A percentile compares a stretch with the other conserved stretches of the same genome.
Evolutionary conservation across 192 early-diverging fungal species (phyloP).

Genomic region (Coemansia sp.): DNA sequence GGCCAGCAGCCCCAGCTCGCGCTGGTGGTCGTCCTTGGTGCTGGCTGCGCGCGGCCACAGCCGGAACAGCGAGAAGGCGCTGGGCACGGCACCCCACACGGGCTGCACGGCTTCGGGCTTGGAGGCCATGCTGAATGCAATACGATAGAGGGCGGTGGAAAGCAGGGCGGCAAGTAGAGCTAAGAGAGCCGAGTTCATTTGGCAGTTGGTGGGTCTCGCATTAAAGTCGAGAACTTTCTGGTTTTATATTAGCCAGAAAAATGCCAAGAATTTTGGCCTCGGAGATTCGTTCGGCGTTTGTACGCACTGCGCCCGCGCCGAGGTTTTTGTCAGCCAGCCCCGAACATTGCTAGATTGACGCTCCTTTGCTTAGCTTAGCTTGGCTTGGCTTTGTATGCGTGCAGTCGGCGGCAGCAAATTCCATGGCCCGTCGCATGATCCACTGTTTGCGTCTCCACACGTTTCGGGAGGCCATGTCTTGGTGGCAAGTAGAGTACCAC

Average conservation of each 20-base stretch:
- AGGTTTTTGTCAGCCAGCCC: too few relatives aligned
- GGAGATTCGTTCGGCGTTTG: conserved; percentile 1
- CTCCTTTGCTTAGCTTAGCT: too few relatives aligned
- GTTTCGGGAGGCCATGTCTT: too few relatives aligned
- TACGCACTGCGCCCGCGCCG: too few relatives aligned
- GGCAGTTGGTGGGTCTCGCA: too few relatives aligned
- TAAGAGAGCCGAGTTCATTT: neutral
- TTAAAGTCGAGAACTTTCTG: neutral
- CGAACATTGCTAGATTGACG: too few relatives aligned
- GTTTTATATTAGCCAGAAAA: conserved; percentile 3
- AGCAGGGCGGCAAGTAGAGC: neutral
- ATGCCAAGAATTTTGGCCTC: conserved; percentile 9
- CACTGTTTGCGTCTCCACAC: too few relatives aligned
- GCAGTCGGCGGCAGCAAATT: neutral
- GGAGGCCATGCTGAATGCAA: neutral
- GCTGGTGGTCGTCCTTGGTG: conserved; percentile 19
- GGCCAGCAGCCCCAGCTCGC: conserved; percentile 25
- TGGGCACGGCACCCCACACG: conserved; percentile 3
- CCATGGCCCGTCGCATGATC: too few relatives aligned
- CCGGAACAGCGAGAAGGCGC: conserved; percentile 7
- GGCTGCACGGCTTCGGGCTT: neutral
- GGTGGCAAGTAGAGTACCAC: too few relatives aligned
- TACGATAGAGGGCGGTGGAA: neutral
- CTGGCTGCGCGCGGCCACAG: conserved; percentile 12
- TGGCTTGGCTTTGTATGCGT: too few relatives aligned